Evolutionary conservation across 495 filamentous ascomycete species (phyloP), one percentile per base, ranked within the genome.

Genomic region (Trichoderma reesei): DNA sequence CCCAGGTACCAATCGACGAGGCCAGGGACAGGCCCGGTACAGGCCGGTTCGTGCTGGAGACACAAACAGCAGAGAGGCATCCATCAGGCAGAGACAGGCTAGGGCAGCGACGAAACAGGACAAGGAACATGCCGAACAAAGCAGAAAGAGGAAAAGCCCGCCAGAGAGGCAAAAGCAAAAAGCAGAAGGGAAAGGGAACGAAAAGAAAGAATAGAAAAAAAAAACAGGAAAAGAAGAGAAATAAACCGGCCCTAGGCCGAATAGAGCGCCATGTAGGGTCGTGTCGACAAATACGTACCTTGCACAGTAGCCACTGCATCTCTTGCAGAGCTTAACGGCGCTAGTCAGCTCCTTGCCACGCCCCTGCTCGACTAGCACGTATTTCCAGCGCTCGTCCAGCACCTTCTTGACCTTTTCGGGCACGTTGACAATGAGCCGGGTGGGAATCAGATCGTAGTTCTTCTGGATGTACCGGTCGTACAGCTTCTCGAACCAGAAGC

Each of bases 391-490:
- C 72, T 96, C 91, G 74, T 97, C 88, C 46, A 99, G 81, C 61
- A 96, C 92, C 73, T 88, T 94, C 71, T 96, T 96, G 69, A 99
- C 92, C 69, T 88, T 88, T 64, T 85, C 85, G 11, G 94, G 94
- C 36, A 99, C 94, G 73, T 99, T 99, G 76, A 98, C 92, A 63
- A 99, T 92, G 72, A 90, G 86, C 54, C 80, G 84, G 1, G 91
- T 94, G 1, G 94, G 93, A 63, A 99, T 92, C 39, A 96, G 90
- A 65, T 98, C 95, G 79, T 98, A 99, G 73, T 90, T 89, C 51
- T 96, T 93, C 69, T 96, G 92, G 60, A 98, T 98, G 76, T 97
- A 99, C 20, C 94, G 87, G 77, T 99, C 94, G 74, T 92, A 98
- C 76, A 98, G 85, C 73, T 96, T 95, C 70, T 96, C 92, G 72